Base-by-base conservation (phyloP, 768 basidiomycete genomes). In the Panellus pusillus region DNA sequence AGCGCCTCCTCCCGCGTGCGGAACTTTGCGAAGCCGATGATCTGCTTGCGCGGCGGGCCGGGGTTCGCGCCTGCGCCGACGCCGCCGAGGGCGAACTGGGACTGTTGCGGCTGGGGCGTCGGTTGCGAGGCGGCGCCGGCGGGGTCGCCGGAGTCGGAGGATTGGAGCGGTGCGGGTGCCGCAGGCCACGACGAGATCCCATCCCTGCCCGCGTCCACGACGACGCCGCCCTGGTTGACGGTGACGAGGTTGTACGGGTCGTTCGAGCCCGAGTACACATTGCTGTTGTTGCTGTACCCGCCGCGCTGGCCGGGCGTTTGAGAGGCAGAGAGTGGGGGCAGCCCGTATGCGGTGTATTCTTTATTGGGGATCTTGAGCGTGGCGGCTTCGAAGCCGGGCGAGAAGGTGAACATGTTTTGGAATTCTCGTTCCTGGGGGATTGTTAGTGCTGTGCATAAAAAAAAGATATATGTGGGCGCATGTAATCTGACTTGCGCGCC, bases 381-480 rank as follows among this genome's bases (percentile, higher is more conserved):
- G 8, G 97, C 96, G 19, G 95, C 97, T 69, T 98, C 97, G 64
- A 98, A 99, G 11, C 94, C 97, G 1, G 81, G 74, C 3, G 91
- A 93, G 65, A 99, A 99, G 8, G 94, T 93, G 69, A 99, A 99
- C 90, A 99, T 96, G 68, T 98, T 98, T 70, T 96, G 93, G 70
- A 98, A 99, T 73, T 99, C 97, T 28, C 97, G 93, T 75, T 98
- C 97, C 94, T 98, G 62, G 4, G 47, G 47, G 14, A 4, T 35
- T 2, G 32, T 35, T 14, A 35, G 32, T 35, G 8, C 8, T 35
- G 32, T 35, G 32, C 3, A 9, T 14, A 14, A 60, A 58, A 43
- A 43, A 57, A 63, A n/a, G n/a, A 64, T 57, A 38, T 60, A 47
- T 13, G 6, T 18, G 17, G 27, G 39, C 19, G 39, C 39, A 24